Conservation (phyloP, 2,329 filamentous ascomycete genomes). For the Escovopsis weberi region DNA sequence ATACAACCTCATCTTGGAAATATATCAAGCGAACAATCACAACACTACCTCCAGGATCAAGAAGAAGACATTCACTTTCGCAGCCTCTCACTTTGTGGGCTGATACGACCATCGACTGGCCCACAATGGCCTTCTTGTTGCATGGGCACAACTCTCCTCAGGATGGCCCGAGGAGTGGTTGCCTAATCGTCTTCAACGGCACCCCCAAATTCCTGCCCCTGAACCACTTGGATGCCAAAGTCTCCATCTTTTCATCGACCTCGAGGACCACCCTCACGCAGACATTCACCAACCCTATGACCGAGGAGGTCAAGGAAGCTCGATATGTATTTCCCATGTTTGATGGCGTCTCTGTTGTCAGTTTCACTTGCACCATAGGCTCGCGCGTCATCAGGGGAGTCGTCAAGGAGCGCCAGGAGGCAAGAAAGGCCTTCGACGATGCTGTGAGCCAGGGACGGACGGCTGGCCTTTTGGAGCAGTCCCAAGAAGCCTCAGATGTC, state of each 20-base stretch:
- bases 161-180: conserved; percentile 13
- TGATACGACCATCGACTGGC: no score
- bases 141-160: background rate
- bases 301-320: conserved; percentile 26
- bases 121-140: background rate
- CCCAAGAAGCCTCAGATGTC: conserved; percentile 44
- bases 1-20: no score
- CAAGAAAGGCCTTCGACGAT: conserved; percentile 42
- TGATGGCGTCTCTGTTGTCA: conserved; percentile 55
- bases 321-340: conserved; percentile 58
- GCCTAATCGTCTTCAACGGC: conserved; percentile 16
- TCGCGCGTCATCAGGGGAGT: conserved; percentile 45
- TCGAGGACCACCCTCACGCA: conserved; percentile 35
- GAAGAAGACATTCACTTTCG: no score
- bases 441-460: conserved; percentile 44
- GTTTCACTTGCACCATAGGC: conserved; percentile 50
- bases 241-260: conserved; percentile 43
- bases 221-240: conserved; percentile 40
- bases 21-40: no score
- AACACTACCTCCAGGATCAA: no score
- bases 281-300: conserved; percentile 45
- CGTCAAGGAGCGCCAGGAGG: conserved; percentile 51
- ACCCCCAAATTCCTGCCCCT: conserved; percentile 38
- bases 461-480: conserved; percentile 51
- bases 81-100: no score